Evolutionary conservation across 768 basidiomycete genomes (phyloP).

Genomic region (Psilocybe sp.): DNA sequence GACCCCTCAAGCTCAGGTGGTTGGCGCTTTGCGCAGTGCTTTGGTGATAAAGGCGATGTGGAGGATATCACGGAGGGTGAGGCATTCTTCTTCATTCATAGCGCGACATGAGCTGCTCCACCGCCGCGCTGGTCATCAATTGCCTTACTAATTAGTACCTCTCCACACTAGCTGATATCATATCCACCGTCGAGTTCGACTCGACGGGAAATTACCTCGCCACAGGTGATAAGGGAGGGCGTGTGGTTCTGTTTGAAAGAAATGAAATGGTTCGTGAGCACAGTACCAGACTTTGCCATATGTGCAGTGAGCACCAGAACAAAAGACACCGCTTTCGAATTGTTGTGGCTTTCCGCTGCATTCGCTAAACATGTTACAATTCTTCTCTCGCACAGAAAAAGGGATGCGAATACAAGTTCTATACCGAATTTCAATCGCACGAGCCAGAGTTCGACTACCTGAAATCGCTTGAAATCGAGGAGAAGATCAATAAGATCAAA

Average conservation of each 20-base stretch:
- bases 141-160: constrained; percentile 20
- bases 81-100: constrained; percentile 16
- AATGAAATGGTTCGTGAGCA: constrained; percentile 79
- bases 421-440: constrained; percentile 99
- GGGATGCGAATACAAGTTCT: constrained; percentile 99
- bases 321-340: constrained; percentile 8
- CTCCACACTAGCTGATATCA: constrained; percentile 86
- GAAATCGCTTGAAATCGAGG: constrained; percentile 99
- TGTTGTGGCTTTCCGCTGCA: constrained; percentile 5
- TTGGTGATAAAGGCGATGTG: constrained; percentile 99
- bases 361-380: constrained; percentile 20
- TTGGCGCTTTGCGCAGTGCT: constrained; percentile 99
- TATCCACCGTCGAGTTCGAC: constrained; percentile 99
- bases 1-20: constrained; percentile 83
- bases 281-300: constrained; percentile 9
- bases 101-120: constrained; percentile 2
- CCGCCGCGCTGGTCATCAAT: constrained; percentile 8
- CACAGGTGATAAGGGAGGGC: constrained; percentile 98
- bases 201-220: constrained; percentile 99
- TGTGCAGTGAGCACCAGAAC: constrained; percentile 12
- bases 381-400: constrained; percentile 72
- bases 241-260: constrained; percentile 97
- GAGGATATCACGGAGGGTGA: constrained; percentile 99
- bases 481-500: constrained; percentile 99
- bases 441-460: constrained; percentile 99